Percentiles rank a stretch among this genome's conserved stretches.
Evolutionary conservation across 176 grass and related monocot species (phyloP).

Genomic region (Stipa capillata): DNA sequence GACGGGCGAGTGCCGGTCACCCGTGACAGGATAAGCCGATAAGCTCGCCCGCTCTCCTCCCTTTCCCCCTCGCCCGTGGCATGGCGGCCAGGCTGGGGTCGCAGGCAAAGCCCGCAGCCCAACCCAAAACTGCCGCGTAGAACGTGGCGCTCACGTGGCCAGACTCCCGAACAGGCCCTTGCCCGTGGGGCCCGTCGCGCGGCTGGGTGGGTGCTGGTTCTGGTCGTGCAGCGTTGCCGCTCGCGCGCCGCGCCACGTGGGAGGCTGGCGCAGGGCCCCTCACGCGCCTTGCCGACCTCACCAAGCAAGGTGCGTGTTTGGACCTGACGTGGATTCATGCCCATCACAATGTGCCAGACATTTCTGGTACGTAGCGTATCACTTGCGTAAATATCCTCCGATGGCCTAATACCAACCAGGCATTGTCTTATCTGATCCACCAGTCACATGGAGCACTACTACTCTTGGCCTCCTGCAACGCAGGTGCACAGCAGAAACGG

Average conservation of each 20-base stretch:
- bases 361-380: not conserved
- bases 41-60: too few relatives aligned
- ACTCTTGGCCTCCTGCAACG: not conserved
- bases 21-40: not conserved
- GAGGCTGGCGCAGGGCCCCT: not conserved
- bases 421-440: not conserved
- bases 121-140: not conserved
- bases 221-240: too few relatives aligned
- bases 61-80: not conserved
- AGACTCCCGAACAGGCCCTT: not conserved
- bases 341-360: not conserved
- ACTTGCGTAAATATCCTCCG: not conserved
- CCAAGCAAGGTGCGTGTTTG: not conserved
- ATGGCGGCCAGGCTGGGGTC: constrained; percentile 13
- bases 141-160: not conserved
- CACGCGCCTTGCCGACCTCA: not conserved
- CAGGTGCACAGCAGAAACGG: not conserved
- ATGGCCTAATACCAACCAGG: not conserved
- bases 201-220: not conserved
- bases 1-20: not conserved
- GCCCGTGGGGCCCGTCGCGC: not conserved
- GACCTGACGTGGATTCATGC: not conserved
- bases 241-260: not conserved
- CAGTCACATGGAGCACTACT: not conserved
- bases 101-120: not conserved